Conservation (phyloP, 2,329 filamentous ascomycete genomes). For the Trichoderma oligosporum region DNA sequence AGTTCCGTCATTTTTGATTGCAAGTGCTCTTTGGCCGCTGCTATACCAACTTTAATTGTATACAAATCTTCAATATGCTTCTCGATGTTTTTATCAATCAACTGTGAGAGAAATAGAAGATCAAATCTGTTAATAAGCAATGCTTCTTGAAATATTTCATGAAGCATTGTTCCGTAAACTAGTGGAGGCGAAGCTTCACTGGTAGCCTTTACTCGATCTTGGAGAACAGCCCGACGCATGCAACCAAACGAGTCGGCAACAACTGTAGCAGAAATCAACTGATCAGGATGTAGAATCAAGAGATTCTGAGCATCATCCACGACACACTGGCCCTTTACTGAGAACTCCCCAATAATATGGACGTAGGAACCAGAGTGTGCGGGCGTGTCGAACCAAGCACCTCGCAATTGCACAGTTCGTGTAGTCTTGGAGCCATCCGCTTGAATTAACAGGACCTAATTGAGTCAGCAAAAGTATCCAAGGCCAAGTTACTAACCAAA, state of each 20-base stretch:
- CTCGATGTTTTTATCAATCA: slow-evolving; percentile 66
- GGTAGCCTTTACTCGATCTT: slow-evolving; percentile 91
- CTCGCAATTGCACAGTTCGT: slow-evolving; percentile 71
- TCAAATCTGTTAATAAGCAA: slow-evolving; percentile 82
- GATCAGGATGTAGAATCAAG: slow-evolving; percentile 89
- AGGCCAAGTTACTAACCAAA: neutral
- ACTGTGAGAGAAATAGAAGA: slow-evolving; percentile 57
- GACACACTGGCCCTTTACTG: slow-evolving; percentile 66
- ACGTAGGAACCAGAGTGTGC: slow-evolving; percentile 73
- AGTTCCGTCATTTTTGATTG: slow-evolving; percentile 79
- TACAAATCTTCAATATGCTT: slow-evolving; percentile 87
- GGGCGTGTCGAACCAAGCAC: slow-evolving; percentile 81
- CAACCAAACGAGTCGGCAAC: slow-evolving; percentile 96
- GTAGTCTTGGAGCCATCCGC: slow-evolving; percentile 66
- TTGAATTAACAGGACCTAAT: slow-evolving; percentile 74
- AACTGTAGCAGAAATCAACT: slow-evolving; percentile 89
- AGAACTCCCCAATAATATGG: slow-evolving; percentile 79
- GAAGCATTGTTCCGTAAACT: slow-evolving; percentile 88
- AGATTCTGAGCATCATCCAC: slow-evolving; percentile 80
- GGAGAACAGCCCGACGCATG: slow-evolving; percentile 82
- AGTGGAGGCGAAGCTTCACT: slow-evolving; percentile 74
- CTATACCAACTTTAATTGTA: slow-evolving; percentile 71
- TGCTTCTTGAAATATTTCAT: slow-evolving; percentile 92
- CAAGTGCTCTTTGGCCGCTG: slow-evolving; percentile 73
- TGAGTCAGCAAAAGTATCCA: neutral